Base-by-base conservation (phyloP, 2,329 filamentous ascomycete genomes). In the Gyromitra esculenta region DNA sequence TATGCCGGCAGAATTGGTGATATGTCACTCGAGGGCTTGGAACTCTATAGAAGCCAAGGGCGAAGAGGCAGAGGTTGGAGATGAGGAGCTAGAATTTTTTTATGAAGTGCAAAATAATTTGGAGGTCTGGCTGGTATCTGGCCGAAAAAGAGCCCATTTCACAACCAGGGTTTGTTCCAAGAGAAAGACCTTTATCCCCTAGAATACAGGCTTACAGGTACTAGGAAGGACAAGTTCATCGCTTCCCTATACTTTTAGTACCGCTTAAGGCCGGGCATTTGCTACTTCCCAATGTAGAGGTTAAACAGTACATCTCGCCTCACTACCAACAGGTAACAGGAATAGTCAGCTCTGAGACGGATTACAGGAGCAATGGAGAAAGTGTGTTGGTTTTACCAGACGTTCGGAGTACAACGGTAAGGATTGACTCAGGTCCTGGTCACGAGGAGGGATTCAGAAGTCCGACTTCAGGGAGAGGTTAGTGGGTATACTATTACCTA, bases 121-220 rank as follows among this genome's bases (percentile, higher is more conserved):
- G 1, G 93, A 95, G 50, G 87, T 89, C 0, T 98, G 95, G 95
- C 88, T 97, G 0, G 85, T 98, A 1, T 94, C 93, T 25, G 95
- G 94, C 0, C 89, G 91, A 56, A 88, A 92, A 63, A 91, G 92
- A 79, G 92, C 91, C 0, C 92, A 93, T 81, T 96, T 97, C 81
- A 87, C 87, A 5, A 71, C 73, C 6, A 76, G 65, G 69, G 69
- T 77, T 57, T 13, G 75, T 56, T 43, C 54, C n/a, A 18, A 15
- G 18, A 48, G 25, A 15, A 72, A 45, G n/a, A 4, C 2, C 7
- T 39, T 86, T 88, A 31, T 37, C 56, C 7, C 21, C 9, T 21
- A 39, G 11, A 43, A 54, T 21, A 11, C 0, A 66, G 21, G 21
- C 73, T 73, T 73, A 66, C 31, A 48, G 50, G 35, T 83, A 83